Conservation (phyloP, 2,329 filamentous ascomycete genomes). For the Hirsutella thompsonii region DNA sequence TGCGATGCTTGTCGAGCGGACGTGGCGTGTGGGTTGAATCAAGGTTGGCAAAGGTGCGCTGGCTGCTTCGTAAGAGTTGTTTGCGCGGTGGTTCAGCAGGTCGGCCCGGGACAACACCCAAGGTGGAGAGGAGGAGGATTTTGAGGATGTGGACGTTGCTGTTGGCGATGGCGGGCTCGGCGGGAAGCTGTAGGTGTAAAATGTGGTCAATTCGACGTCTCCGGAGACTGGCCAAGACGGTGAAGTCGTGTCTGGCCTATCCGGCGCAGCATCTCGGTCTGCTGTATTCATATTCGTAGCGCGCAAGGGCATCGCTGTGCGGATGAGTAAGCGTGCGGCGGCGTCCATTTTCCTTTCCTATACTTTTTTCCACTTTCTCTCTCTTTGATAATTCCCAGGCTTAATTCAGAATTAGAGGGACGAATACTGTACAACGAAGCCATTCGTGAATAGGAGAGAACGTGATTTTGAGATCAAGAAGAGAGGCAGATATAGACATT, state of each 20-base stretch:
- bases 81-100: not conserved
- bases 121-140: not conserved
- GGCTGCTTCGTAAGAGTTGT: not conserved
- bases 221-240: too few species aligned
- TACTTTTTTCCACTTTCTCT: too few species aligned
- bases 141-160: not conserved
- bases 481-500: too few species aligned
- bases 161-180: not conserved
- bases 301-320: not conserved
- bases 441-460: too few species aligned
- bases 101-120: not conserved
- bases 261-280: too few species aligned
- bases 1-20: not conserved
- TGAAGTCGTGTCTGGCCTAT: too few species aligned
- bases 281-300: too few species aligned
- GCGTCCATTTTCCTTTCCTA: not conserved
- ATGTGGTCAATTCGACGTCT: conserved; percentile 4
- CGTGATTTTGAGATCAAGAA: too few species aligned
- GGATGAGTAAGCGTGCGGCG: not conserved
- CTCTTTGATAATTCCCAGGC: too few species aligned
- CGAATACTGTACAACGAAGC: too few species aligned
- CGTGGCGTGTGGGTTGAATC: not conserved
- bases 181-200: not conserved
- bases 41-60: not conserved
- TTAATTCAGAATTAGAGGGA: too few species aligned